Evolutionary conservation across 805 yeast species (phyloP).

Genomic region (Candida pseudoglaebosa): DNA sequence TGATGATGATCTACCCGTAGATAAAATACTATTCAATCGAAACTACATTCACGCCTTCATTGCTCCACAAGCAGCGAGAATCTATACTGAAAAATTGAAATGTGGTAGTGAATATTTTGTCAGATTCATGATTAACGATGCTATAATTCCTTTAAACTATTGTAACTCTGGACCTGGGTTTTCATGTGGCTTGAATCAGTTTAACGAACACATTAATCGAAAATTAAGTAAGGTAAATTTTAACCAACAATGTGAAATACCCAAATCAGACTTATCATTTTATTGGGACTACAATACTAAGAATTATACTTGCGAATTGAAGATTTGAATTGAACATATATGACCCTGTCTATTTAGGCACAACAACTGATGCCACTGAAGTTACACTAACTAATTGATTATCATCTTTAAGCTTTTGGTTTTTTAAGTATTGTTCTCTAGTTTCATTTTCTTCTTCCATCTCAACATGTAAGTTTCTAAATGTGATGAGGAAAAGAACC

Average conservation of each 20-base stretch:
- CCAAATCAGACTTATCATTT: constrained; percentile 14
- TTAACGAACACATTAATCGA: constrained; percentile 1
- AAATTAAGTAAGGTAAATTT: constrained; percentile 5
- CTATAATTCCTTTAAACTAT: constrained; percentile 46
- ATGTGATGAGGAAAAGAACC: constrained; percentile 25
- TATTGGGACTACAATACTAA: constrained; percentile 21
- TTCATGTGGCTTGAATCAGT: constrained; percentile 27
- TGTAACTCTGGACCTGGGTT: constrained; percentile 55
- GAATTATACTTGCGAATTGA: constrained; percentile 15
- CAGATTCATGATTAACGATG: constrained; percentile 49
- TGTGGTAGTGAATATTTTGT: constrained; percentile 43
- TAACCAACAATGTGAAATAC: constrained; percentile 13
- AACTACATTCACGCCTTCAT: constrained; percentile 34
- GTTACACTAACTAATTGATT: neutral
- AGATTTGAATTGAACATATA: too few relatives aligned
- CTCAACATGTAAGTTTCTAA: constrained; percentile 35
- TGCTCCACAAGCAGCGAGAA: constrained; percentile 56
- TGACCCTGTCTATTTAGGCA: neutral
- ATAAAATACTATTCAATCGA: constrained; percentile 21
- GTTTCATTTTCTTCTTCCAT: constrained; percentile 34
- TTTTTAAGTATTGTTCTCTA: constrained; percentile 16
- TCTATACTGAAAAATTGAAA: constrained; percentile 46
- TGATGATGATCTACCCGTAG: constrained; percentile 36
- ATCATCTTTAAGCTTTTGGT: neutral
- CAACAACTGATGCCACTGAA: neutral